phyloP scores from a whole-genome alignment of 2,329 filamentous ascomycete genomes.

The Cladosporium phlei region DNA sequence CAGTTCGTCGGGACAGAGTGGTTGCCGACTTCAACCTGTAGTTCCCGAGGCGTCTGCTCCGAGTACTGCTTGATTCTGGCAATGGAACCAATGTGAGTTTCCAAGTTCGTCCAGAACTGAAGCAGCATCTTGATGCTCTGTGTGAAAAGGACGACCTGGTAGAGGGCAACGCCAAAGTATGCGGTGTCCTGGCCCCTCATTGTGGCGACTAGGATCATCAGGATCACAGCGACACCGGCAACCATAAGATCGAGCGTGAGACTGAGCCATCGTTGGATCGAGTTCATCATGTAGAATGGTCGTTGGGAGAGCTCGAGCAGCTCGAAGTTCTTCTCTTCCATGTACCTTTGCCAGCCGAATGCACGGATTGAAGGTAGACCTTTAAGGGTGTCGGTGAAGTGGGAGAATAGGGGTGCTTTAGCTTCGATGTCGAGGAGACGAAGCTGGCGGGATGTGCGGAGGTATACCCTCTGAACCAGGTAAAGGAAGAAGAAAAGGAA shows the following conservation, averaged over 20 bases:
- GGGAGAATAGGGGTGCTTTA: slow-evolving; percentile 47
- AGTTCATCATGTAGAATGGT: slow-evolving; percentile 43
- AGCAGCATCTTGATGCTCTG: slow-evolving; percentile 49
- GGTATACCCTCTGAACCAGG: slow-evolving; percentile 43
- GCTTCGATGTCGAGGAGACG: slow-evolving; percentile 52
- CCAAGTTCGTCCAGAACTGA: slow-evolving; percentile 52
- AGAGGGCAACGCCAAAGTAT: slow-evolving; percentile 49
- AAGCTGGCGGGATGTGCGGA: slow-evolving; percentile 45
- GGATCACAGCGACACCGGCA: slow-evolving; percentile 31
- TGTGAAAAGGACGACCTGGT: slow-evolving; percentile 52
- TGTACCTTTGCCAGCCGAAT: slow-evolving; percentile 43
- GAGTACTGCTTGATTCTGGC: slow-evolving; percentile 52
- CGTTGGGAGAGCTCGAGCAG: slow-evolving; percentile 40
- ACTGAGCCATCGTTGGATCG: slow-evolving; percentile 43
- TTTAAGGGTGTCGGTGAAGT: slow-evolving; percentile 48
- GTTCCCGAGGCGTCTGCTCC: slow-evolving; percentile 41
- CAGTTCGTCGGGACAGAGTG: background rate
- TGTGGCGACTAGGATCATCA: slow-evolving; percentile 33
- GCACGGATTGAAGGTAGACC: slow-evolving; percentile 49
- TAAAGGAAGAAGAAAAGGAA: slow-evolving; percentile 30
- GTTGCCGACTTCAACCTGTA: background rate
- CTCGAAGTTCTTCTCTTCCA: slow-evolving; percentile 34
- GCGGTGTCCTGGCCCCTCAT: slow-evolving; percentile 42
- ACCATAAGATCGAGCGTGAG: slow-evolving; percentile 36
- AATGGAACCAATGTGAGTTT: slow-evolving; percentile 56